Evolutionary conservation across 1,139 yeast species (phyloP).

Genomic region (Geotrichum citri-aurantii): DNA sequence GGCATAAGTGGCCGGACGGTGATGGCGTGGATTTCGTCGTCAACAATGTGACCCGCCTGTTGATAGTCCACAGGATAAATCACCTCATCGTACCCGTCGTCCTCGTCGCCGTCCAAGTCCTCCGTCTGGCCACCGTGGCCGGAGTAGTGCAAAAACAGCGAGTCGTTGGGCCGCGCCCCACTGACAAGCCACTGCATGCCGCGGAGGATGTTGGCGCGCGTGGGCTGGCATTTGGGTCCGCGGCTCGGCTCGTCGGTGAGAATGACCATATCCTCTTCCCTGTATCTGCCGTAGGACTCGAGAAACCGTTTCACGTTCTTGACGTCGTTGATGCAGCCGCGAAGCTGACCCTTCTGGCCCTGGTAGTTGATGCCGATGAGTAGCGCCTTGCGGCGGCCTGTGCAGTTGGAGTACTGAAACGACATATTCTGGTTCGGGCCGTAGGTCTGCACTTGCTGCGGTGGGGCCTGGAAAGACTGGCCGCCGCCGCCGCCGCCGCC

Average conservation of each 20-base stretch:
- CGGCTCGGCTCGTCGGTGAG: slow-evolving; percentile 64
- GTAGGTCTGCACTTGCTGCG: slow-evolving; percentile 37
- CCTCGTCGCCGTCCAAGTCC: slow-evolving; percentile 87
- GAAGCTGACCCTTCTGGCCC: slow-evolving; percentile 61
- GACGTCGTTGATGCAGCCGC: slow-evolving; percentile 74
- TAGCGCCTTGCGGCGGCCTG: slow-evolving; percentile 74
- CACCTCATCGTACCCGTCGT: slow-evolving; percentile 81
- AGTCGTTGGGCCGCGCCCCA: slow-evolving; percentile 72
- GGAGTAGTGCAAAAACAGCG: slow-evolving; percentile 69
- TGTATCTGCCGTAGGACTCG: slow-evolving; percentile 47
- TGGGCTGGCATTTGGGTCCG: slow-evolving; percentile 63
- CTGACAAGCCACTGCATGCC: slow-evolving; percentile 90
- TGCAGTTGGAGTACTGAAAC: slow-evolving; percentile 69
- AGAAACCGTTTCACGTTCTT: slow-evolving; percentile 36
- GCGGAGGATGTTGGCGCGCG: slow-evolving; percentile 66
- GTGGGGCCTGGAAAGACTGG: slow-evolving; percentile 30
- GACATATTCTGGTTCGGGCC: slow-evolving; percentile 33
- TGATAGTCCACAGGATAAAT: slow-evolving; percentile 89
- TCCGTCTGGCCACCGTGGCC: slow-evolving; percentile 89
- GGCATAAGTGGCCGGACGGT: slow-evolving; percentile 72
- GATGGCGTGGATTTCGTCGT: slow-evolving; percentile 78
- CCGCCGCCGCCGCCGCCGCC: slow-evolving; percentile 24
- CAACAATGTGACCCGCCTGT: slow-evolving; percentile 65
- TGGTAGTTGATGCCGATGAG: slow-evolving; percentile 82
- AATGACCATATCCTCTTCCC: slow-evolving; percentile 72